Percentiles rank a stretch among this genome's conserved stretches.
These are phyloP conservation scores for Scalesia atractyloides DNA, from an alignment of 129 eudicot species.

Conservation along the genomic window DNA sequence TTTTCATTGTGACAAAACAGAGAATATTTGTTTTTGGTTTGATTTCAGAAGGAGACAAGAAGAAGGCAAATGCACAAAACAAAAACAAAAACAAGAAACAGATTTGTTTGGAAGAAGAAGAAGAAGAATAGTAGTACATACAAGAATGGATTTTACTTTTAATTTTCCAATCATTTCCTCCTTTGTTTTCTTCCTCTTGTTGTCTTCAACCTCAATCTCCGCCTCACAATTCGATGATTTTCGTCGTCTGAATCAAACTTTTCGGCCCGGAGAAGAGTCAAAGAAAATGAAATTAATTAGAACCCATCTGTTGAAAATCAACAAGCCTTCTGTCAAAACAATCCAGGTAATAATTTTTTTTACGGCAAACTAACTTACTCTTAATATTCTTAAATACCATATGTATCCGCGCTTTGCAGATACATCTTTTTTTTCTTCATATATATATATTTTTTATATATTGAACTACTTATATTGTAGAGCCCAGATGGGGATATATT, in stretches of 20 bases:
- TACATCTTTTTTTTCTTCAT: not conserved
- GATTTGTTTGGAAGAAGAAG: constrained; percentile 28
- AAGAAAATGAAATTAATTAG: constrained; percentile 67
- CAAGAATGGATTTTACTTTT: constrained; percentile 46
- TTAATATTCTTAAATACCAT: no score
- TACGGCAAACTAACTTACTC: no score
- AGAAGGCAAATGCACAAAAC: constrained; percentile 43
- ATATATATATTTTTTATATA: not conserved
- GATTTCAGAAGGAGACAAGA: constrained; percentile 52
- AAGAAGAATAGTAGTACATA: constrained; percentile 7
- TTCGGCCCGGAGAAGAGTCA: constrained; percentile 50
- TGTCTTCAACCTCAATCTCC: constrained; percentile 46
- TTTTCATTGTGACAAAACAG: constrained; percentile 34
- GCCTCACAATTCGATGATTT: constrained; percentile 28
- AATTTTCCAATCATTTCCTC: constrained; percentile 60
- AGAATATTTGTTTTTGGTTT: constrained; percentile 29
- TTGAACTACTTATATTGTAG: constrained; percentile 31
- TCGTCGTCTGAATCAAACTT: constrained; percentile 39
- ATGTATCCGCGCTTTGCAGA: no score
- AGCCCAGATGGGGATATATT: constrained; percentile 88
- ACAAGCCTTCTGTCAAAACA: constrained; percentile 76
- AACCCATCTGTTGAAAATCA: constrained; percentile 74
- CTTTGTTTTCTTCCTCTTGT: constrained; percentile 57
- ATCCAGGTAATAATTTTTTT: constrained; percentile 52
- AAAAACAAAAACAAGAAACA: constrained; percentile 21